phyloP scores from a whole-genome alignment of 768 basidiomycete species.

The Naganishia vaughanmartiniae region DNA sequence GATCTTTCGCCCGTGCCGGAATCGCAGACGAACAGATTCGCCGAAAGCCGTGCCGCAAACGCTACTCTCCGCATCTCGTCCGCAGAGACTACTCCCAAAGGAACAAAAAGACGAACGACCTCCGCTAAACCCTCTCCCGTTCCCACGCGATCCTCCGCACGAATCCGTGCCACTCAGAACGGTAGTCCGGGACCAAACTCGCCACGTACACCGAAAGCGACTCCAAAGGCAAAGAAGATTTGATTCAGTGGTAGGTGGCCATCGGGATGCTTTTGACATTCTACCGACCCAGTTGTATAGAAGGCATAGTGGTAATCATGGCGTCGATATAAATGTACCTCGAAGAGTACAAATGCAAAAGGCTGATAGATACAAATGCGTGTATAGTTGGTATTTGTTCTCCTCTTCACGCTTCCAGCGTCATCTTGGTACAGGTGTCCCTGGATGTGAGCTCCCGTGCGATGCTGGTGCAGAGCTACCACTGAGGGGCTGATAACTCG shows the following conservation, averaged over 20 bases:
- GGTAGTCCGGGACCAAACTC: not conserved
- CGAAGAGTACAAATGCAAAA: not conserved
- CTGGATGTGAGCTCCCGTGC: not conserved
- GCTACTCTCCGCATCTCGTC: not conserved
- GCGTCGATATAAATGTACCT: not conserved
- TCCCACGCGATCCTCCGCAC: conserved; percentile 12
- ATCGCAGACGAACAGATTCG: not conserved
- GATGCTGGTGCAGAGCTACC: not conserved
- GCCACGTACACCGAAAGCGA: conserved; percentile 6
- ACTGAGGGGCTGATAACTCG: conserved; percentile 14
- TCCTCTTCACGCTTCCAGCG: not conserved
- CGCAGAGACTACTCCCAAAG: conserved; percentile 8
- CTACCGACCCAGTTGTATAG: too few relatives aligned
- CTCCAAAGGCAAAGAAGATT: conserved; percentile 1
- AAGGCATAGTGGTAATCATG: too few relatives aligned
- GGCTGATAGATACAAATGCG: not conserved
- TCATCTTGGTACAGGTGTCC: conserved; percentile 16
- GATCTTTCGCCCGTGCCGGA: conserved; percentile 20
- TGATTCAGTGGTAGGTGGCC: not conserved
- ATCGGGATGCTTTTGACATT: too few relatives aligned
- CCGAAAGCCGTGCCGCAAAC: not conserved
- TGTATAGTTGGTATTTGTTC: not conserved
- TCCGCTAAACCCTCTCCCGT: not conserved
- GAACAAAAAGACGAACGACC: not conserved
- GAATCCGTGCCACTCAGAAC: conserved; percentile 11